Evolutionary conservation across 2,329 filamentous ascomycete genomes (phyloP), one percentile per base, ranked within the genome.

Genomic region (Hypomyces perniciosus): DNA sequence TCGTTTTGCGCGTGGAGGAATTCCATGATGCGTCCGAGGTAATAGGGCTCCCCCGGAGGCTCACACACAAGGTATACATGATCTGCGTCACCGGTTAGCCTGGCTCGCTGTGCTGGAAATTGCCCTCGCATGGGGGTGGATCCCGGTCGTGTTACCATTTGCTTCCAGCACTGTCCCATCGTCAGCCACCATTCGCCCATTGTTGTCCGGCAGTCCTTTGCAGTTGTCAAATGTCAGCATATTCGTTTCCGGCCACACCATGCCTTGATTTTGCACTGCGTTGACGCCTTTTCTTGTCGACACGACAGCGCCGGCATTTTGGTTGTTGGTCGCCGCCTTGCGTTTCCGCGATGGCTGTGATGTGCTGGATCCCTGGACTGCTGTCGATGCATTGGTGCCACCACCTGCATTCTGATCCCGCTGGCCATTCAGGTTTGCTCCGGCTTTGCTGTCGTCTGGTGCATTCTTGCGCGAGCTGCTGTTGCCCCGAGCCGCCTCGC

Each of bases 21-120:
- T 68, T 99, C 92, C 93, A 99, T 99, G 68, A 99, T 93, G 61
- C 93, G 88, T 57, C 88, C 93, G 57, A 99, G 76, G 68, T 99
- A 99, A 73, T 99, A 99, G 50, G 93, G 93, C 72, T 99, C 93
- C 48, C 93, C 93, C 12, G 93, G 93, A 46, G 93, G 93, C 71
- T 99, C 93, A 72, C 91, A 97, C 57, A 99, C 87, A 56, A 97
- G 82, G 75, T 97, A 99, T 59, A 96, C 89, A 74, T 97, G 78
- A 70, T 83, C 80, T 83, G 68, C 61, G 56, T 61, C 56, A 58
- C 64, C 55, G 64, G 67, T 68, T 64, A 68, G 64, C 60, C 58
- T 40, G 50, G 40, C 46, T 52, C 50, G 44, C 50, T 43, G 35
- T 39, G 31, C 38, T 49, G 46, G 42, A 53, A 53, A 46, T 51